Evolutionary conservation across 257 asterid genomes (phyloP).

Genomic region (Lavandula angustifolia): DNA sequence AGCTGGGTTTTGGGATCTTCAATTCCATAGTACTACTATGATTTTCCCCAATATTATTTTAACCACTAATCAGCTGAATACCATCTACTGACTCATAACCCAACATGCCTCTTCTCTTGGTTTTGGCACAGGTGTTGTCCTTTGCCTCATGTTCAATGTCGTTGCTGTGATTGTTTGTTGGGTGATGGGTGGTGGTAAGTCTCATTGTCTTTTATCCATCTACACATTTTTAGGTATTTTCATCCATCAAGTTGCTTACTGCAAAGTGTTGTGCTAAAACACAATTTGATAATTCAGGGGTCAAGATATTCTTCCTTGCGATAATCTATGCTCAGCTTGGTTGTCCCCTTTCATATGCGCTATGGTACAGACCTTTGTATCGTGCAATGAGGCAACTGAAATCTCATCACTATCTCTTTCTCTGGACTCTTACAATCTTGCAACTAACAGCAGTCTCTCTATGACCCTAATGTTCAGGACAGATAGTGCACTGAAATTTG

Average conservation of each 20-base stretch:
- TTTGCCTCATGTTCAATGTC: slow-evolving; percentile 87
- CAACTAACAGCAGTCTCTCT: slow-evolving; percentile 20
- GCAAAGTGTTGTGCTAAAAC: slow-evolving; percentile 19
- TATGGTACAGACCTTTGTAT: slow-evolving; percentile 95
- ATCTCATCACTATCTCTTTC: slow-evolving; percentile 16
- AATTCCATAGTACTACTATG: too few species aligned
- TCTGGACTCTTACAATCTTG: background rate
- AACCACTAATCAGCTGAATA: too few species aligned
- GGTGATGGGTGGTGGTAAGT: slow-evolving; percentile 89
- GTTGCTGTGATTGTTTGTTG: slow-evolving; percentile 80
- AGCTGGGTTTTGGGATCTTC: too few species aligned
- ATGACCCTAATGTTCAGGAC: slow-evolving; percentile 54
- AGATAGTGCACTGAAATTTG: slow-evolving; percentile 86
- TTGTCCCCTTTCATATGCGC: slow-evolving; percentile 79
- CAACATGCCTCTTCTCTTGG: slow-evolving; percentile 12
- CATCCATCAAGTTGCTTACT: slow-evolving; percentile 19
- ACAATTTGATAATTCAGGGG: slow-evolving; percentile 55
- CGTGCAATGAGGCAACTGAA: slow-evolving; percentile 74
- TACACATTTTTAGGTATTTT: background rate
- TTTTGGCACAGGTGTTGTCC: slow-evolving; percentile 68
- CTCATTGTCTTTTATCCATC: slow-evolving; percentile 4
- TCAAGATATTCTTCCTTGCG: slow-evolving; percentile 83
- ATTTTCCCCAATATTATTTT: too few species aligned
- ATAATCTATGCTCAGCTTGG: slow-evolving; percentile 79
- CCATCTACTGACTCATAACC: too few species aligned